Conservation (phyloP, 495 filamentous ascomycete genomes). For the Melanomma pulvis-pyrius region DNA sequence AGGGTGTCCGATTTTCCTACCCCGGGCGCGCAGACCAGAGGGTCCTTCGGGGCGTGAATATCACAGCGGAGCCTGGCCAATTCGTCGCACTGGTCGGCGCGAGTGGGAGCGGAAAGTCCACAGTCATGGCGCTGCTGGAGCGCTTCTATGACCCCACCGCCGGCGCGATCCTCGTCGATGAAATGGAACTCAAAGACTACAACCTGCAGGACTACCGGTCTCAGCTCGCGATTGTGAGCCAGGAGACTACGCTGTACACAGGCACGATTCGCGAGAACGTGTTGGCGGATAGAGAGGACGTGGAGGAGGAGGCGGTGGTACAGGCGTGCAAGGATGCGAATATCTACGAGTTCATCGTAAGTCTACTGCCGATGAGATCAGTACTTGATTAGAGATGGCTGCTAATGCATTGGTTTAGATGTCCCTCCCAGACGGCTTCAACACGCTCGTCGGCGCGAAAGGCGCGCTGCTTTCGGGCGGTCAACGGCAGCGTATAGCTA, state of each 20-base stretch:
- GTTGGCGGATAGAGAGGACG: constrained; percentile 60
- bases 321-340: constrained; percentile 85
- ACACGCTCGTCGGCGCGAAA: constrained; percentile 47
- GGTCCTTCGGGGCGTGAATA: constrained; percentile 36
- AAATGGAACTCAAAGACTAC: constrained; percentile 25
- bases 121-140: constrained; percentile 40
- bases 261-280: constrained; percentile 85
- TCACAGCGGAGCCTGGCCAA: constrained; percentile 40
- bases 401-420: constrained; percentile 18
- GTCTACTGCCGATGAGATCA: background rate
- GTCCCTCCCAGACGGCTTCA: constrained; percentile 42
- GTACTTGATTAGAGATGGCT: background rate
- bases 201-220: constrained; percentile 59
- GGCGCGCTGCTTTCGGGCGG: constrained; percentile 47
- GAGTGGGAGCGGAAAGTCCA: constrained; percentile 42
- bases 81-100: constrained; percentile 42
- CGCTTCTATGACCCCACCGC: constrained; percentile 41
- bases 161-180: constrained; percentile 38
- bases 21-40: constrained; percentile 31
- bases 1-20: constrained; percentile 40
- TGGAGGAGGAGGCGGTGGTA: constrained; percentile 68
- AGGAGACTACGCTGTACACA: constrained; percentile 86
- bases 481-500: constrained; percentile 50
- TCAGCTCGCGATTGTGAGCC: constrained; percentile 77
- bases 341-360: constrained; percentile 84